Evolutionary conservation across 2,329 filamentous ascomycete genomes (phyloP).

Genomic region (Aspergillus clavatus): DNA sequence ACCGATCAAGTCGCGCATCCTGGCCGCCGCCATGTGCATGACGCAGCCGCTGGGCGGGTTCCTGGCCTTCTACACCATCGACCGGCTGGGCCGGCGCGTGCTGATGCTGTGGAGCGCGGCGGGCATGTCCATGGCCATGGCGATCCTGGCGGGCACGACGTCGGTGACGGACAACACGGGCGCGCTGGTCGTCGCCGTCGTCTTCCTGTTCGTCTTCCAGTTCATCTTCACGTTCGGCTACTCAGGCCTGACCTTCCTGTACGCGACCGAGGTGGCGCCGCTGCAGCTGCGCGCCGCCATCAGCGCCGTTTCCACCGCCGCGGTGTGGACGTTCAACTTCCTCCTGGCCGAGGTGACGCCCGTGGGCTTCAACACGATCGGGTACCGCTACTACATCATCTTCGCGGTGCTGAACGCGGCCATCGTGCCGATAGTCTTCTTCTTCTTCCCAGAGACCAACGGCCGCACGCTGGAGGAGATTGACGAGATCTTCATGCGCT

Average conservation of each 20-base stretch:
- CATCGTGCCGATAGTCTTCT: conserved; percentile 32
- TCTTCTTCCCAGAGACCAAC: conserved; percentile 39
- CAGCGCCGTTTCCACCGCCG: conserved; percentile 51
- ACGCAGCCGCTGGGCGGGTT: conserved; percentile 37
- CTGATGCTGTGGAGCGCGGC: conserved; percentile 33
- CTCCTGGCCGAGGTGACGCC: conserved; percentile 36
- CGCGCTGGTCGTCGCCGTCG: conserved; percentile 49
- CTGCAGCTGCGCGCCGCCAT: conserved; percentile 44
- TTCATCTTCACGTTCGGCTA: conserved; percentile 58
- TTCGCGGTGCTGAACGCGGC: conserved; percentile 39
- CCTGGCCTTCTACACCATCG: conserved; percentile 45
- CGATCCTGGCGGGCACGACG: conserved; percentile 47
- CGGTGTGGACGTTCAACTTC: conserved; percentile 38
- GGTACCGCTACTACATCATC: conserved; percentile 44
- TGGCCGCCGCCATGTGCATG: conserved; percentile 28
- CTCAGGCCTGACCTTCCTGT: conserved; percentile 57
- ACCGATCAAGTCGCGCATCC: conserved; percentile 21
- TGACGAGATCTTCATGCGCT: conserved; percentile 35
- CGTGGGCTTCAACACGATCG: conserved; percentile 41
- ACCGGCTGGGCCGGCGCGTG: conserved; percentile 35
- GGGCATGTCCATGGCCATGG: conserved; percentile 28
- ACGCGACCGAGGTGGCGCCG: conserved; percentile 54
- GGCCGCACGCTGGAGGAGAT: conserved; percentile 38
- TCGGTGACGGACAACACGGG: conserved; percentile 41
- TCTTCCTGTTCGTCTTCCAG: conserved; percentile 58